Base-by-base conservation (phyloP, 2,329 filamentous ascomycete genomes). In the Curvularia verruculosa region DNA sequence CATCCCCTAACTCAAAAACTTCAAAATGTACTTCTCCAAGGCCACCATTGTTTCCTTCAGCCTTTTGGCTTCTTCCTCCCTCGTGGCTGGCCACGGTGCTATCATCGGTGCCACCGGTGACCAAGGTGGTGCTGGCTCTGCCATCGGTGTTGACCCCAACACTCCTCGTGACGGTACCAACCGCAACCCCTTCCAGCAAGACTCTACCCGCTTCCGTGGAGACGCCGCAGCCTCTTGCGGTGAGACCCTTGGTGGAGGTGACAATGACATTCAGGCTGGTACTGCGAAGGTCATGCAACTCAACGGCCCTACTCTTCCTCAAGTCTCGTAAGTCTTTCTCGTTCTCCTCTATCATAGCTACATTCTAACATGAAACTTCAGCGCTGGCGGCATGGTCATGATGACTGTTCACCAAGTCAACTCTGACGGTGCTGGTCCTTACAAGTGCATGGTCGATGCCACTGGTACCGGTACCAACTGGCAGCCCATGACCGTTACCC, bases 371-470 rank as follows among this genome's bases (percentile, higher is more conserved):
- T 36, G 34, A 36, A 15, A 36, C 6, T 36, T 36, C 65, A 80
- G 78, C 6, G 66, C 78, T 0, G 86, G 86, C 47, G 87, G 87
- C 54, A 65, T 80, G 15, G 51, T 58, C 7, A 58, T 77, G 64
- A 88, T 89, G 81, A 88, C 85, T 1, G 78, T 89, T 9, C 87
- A 88, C 76, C 86, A 89, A 72, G 85, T 89, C 72, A 89, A 89
- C 75, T 80, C 80, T 36, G 87, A 89, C 63, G 87, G 87, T 56
- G 87, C 84, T 57, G 87, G 87, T 10, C 86, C 86, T 1, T 89
- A 87, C 75, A 83, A 78, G 6, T 88, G 86, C 78, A 85, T 85
- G 80, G 86, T 89, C 70, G 87, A 87, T 67, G 74, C 79, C 53
- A 85, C 86, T 55, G 87, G 79, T 54, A 86, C 85, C 4, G 86